Percentiles rank a stretch among this genome's conserved stretches.
Evolutionary conservation across 805 yeast genomes (phyloP).

Genomic region (Kodamaea nitidulidarum): DNA sequence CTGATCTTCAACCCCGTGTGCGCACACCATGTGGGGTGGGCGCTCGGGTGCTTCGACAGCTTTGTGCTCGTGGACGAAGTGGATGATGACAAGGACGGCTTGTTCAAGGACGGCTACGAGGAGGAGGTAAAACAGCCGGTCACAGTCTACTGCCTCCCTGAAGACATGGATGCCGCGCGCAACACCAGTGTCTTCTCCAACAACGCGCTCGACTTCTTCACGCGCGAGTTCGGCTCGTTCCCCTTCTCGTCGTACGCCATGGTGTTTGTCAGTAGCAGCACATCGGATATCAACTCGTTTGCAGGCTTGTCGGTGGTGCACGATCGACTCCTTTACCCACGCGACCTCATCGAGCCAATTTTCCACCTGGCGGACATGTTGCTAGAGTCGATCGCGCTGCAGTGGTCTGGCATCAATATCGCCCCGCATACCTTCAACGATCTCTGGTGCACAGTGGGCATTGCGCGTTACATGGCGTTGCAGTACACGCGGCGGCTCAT

Average conservation of each 20-base stretch:
- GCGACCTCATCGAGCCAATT: slow-evolving; percentile 74
- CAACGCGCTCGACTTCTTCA: slow-evolving; percentile 76
- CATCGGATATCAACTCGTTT: slow-evolving; percentile 51
- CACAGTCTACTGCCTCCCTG: slow-evolving; percentile 61
- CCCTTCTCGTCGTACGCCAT: slow-evolving; percentile 83
- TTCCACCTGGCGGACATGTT: slow-evolving; percentile 64
- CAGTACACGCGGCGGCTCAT: slow-evolving; percentile 65
- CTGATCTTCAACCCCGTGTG: slow-evolving; percentile 79
- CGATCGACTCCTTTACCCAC: slow-evolving; percentile 63
- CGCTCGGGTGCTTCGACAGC: slow-evolving; percentile 81
- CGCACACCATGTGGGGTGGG: slow-evolving; percentile 94
- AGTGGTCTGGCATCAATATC: slow-evolving; percentile 92
- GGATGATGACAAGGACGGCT: slow-evolving; percentile 28
- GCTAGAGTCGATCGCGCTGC: slow-evolving; percentile 70
- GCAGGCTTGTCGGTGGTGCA: slow-evolving; percentile 68
- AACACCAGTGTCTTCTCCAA: slow-evolving; percentile 76
- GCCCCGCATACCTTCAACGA: slow-evolving; percentile 77
- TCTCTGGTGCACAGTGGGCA: slow-evolving; percentile 85
- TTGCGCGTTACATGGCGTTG: slow-evolving; percentile 76
- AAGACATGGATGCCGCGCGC: slow-evolving; percentile 48
- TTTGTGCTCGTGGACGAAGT: slow-evolving; percentile 48
- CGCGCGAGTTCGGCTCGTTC: slow-evolving; percentile 87
- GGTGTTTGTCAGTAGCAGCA: slow-evolving; percentile 62
- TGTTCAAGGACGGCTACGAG: slow-evolving; percentile 25
- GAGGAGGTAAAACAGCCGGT: slow-evolving; percentile 37